Conservation (phyloP, 2,329 filamentous ascomycete genomes). For the Penicillium sp. region DNA sequence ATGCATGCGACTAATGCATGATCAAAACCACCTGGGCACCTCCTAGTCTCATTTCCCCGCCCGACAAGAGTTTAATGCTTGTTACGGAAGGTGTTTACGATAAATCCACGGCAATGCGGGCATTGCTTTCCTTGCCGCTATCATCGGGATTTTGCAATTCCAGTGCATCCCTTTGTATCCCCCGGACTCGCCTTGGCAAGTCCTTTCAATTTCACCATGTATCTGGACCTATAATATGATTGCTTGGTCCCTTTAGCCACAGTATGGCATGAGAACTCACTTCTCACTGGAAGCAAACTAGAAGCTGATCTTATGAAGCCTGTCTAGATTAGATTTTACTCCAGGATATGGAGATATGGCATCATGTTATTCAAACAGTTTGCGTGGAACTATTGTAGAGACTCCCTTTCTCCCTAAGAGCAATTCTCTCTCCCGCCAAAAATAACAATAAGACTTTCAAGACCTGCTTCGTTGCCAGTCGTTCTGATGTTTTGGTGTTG, state of each 20-base stretch:
- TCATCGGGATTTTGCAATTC: background rate
- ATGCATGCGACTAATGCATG: background rate
- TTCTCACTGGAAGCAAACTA: no score
- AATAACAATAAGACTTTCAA: background rate
- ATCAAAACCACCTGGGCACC: background rate
- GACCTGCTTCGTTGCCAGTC: no score
- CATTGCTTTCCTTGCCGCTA: background rate
- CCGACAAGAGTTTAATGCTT: background rate
- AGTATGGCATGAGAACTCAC: no score
- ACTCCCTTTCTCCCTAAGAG: no score
- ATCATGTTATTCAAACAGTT: no score
- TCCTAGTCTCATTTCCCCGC: background rate
- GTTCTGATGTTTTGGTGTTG: background rate
- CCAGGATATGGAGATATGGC: no score
- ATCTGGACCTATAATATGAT: no score
- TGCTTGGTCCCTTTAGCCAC: no score
- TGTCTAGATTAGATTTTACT: no score
- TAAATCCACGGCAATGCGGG: background rate
- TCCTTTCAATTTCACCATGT: background rate
- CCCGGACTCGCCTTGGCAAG: background rate
- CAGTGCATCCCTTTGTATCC: background rate
- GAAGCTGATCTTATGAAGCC: no score
- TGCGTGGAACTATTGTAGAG: no score
- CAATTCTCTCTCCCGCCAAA: no score
- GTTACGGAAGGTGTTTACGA: background rate